Evolutionary conservation across 306 rosid species (phyloP).

Genomic region (Vicia faba): DNA sequence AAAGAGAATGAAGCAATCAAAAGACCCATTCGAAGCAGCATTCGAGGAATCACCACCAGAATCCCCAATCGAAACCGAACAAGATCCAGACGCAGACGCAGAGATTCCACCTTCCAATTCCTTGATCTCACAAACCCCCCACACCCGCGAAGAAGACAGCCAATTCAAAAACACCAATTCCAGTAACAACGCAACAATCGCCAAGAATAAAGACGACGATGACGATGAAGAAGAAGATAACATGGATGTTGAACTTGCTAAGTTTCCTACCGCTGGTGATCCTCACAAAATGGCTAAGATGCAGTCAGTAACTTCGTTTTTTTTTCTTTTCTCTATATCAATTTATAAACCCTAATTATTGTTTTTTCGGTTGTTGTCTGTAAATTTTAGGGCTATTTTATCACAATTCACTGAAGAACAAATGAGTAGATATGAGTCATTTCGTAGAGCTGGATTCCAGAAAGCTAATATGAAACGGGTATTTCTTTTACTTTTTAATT

Average conservation of each 20-base stretch:
- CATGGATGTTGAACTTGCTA: slow-evolving; percentile 86
- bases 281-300: slow-evolving; percentile 87
- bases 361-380: not conserved
- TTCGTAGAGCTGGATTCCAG: slow-evolving; percentile 93
- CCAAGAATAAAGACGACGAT: slow-evolving; percentile 54
- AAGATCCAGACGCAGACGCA: slow-evolving; percentile 1
- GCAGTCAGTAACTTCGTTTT: slow-evolving; percentile 54
- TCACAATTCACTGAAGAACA: slow-evolving; percentile 87
- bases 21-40: slow-evolving; percentile 98
- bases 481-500: not conserved
- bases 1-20: slow-evolving; percentile 68
- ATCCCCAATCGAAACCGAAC: slow-evolving; percentile 42
- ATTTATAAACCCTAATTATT: slow-evolving; percentile 16
- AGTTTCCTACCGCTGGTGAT: slow-evolving; percentile 71
- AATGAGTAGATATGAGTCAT: slow-evolving; percentile 94
- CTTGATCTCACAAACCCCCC: not conserved
- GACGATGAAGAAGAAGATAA: slow-evolving; percentile 93
- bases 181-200: not conserved
- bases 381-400: slow-evolving; percentile 64
- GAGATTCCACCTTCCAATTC: slow-evolving; percentile 42
- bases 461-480: slow-evolving; percentile 93
- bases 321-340: not conserved
- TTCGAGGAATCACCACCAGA: slow-evolving; percentile 82
- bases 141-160: not conserved
- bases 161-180: not conserved